A percentile compares a stretch with the other conserved stretches of the same genome.
phyloP scores from a whole-genome alignment of 2,329 filamentous ascomycete species.

The Xylaria polymorpha region DNA sequence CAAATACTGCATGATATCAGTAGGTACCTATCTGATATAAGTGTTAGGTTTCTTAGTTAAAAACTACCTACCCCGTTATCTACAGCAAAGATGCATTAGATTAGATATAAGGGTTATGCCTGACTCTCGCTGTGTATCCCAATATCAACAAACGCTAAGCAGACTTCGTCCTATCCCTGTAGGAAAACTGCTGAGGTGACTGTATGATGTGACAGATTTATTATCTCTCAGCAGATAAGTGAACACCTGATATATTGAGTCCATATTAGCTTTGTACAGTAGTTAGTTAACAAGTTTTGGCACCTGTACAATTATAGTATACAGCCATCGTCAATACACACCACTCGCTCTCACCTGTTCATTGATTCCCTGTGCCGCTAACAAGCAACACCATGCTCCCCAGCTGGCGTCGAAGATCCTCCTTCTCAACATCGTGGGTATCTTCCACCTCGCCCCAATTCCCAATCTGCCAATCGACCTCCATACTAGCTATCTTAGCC shows the following conservation, averaged over 20 bases:
- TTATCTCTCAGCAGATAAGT: neutral
- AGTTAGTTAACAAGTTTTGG: neutral
- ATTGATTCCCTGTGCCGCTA: constrained; percentile 62
- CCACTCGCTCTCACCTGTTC: neutral
- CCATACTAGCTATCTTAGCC: constrained; percentile 78
- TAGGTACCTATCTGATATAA: too few species aligned
- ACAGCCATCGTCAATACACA: constrained; percentile 15
- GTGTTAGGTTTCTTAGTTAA: neutral
- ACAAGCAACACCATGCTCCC: constrained; percentile 88
- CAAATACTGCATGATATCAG: neutral
- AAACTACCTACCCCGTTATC: neutral
- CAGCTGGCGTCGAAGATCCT: constrained; percentile 87
- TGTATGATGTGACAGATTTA: neutral
- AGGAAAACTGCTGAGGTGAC: neutral
- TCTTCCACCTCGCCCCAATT: constrained; percentile 98
- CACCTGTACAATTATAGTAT: constrained; percentile 14
- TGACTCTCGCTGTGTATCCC: too few species aligned
- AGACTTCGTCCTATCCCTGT: neutral
- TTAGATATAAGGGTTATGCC: too few species aligned
- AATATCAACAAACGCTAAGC: too few species aligned
- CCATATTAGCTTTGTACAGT: constrained; percentile 6
- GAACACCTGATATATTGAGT: neutral
- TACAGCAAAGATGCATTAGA: too few species aligned
- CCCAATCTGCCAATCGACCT: constrained; percentile 89
- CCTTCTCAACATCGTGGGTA: constrained; percentile 94